Evolutionary conservation across 768 basidiomycete genomes (phyloP).

Genomic region (Rhizopogon roseolus): DNA sequence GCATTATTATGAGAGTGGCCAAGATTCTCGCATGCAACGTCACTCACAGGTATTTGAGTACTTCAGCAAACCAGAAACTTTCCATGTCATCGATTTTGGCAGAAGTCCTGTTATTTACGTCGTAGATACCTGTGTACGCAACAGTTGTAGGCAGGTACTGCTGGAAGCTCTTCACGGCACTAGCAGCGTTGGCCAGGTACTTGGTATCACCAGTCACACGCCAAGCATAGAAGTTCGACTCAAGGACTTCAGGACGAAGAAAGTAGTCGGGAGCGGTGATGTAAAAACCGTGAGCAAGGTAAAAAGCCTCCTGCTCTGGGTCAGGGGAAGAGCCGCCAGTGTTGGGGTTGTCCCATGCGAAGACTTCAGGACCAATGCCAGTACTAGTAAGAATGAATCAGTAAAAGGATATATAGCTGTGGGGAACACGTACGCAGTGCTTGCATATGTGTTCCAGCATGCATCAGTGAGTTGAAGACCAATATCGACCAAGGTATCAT

Average conservation of each 20-base stretch:
- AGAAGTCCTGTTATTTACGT: constrained; percentile 46
- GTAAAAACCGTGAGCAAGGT: constrained; percentile 61
- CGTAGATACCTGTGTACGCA: constrained; percentile 52
- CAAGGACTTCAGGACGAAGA: constrained; percentile 72
- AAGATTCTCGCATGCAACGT: not conserved
- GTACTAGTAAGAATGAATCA: constrained; percentile 39
- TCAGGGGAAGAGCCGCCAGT: constrained; percentile 43
- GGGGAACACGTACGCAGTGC: constrained; percentile 47
- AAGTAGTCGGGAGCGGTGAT: constrained; percentile 51
- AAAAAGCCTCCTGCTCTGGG: constrained; percentile 42
- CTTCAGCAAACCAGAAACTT: constrained; percentile 72
- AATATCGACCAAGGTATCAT: constrained; percentile 60
- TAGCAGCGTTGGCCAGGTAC: constrained; percentile 60
- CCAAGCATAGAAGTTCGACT: constrained; percentile 79
- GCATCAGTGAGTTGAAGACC: constrained; percentile 62
- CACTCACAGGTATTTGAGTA: constrained; percentile 65
- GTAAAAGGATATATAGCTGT: not conserved
- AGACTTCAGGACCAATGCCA: constrained; percentile 72
- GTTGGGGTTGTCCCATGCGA: constrained; percentile 51
- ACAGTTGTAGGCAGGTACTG: constrained; percentile 40
- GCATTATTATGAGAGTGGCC: not conserved
- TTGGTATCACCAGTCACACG: constrained; percentile 65
- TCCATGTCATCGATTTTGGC: constrained; percentile 56
- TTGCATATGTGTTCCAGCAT: constrained; percentile 79
- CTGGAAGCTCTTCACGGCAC: constrained; percentile 56